A percentile compares a stretch with the other conserved stretches of the same genome.
Conservation (phyloP, 2,329 filamentous ascomycete genomes). For the Aspergillus piperis region DNA sequence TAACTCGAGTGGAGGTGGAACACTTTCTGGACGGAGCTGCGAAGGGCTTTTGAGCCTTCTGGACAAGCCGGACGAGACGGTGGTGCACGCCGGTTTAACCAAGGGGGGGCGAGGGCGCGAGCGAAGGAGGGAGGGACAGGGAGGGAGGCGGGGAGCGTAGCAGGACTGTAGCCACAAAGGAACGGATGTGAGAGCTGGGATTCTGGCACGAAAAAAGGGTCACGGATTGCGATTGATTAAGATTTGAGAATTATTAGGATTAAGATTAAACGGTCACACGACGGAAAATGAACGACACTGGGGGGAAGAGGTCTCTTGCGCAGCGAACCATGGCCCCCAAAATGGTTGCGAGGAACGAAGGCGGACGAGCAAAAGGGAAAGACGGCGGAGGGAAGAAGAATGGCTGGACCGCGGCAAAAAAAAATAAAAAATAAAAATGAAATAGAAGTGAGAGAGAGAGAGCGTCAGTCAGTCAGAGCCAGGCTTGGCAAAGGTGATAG, state of each 20-base stretch:
- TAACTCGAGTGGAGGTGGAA: neutral
- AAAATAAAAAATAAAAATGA: no score
- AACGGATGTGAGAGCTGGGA: constrained; percentile 13
- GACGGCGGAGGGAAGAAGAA: constrained; percentile 18
- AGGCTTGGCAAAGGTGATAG: neutral
- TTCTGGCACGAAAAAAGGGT: constrained; percentile 8
- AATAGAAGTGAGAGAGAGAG: no score
- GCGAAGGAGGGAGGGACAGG: constrained; percentile 4
- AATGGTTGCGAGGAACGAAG: constrained; percentile 14
- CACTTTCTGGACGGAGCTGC: neutral
- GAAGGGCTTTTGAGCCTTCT: neutral
- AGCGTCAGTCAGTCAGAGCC: no score
- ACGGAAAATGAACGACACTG: constrained; percentile 15
- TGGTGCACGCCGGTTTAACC: neutral
- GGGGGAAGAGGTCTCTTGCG: constrained; percentile 11
- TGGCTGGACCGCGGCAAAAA: constrained; percentile 12
- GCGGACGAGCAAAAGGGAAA: constrained; percentile 4
- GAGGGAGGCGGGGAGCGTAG: constrained; percentile 10
- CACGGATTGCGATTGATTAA: constrained; percentile 6
- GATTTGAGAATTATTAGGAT: constrained; percentile 1
- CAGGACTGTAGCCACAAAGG: constrained; percentile 12
- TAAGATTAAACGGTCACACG: constrained; percentile 9
- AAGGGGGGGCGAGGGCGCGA: neutral
- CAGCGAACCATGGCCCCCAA: constrained; percentile 21
- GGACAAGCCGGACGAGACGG: neutral